Base-by-base conservation (phyloP, 176 grass and related monocot species). In the Oryza meridionalis region DNA sequence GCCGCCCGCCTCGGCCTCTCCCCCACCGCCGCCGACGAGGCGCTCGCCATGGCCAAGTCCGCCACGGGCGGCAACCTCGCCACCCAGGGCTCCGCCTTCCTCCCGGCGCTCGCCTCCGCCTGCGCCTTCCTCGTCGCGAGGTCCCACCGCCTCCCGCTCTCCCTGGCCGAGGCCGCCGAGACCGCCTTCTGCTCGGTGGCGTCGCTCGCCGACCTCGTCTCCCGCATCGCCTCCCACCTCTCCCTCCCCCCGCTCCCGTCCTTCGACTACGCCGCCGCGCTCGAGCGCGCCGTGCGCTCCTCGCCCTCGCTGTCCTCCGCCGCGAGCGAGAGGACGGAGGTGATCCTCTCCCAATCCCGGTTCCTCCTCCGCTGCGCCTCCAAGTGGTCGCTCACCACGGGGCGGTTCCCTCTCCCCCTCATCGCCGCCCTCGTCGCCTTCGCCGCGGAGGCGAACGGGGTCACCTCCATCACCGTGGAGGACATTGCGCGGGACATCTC, bases 311-410 rank as follows among this genome's bases (percentile, higher is more conserved):
- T 92, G 21, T 2, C 11, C 40, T 50, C 62, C 22, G 80, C 81
- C 10, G 84, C 21, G 3, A 19, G 32, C 14, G 55, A 84, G 5
- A 95, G 65, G 64, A 40, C 76, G 15, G 85, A 86, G 11, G 69
- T 79, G 46, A 80, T 95, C 5, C 87, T 95, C 46, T 82, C 85
- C 19, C 93, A 92, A 17, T 82, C 81, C 10, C 74, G 85, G 4
- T 95, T 95, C 72, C 93, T 95, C 75, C 88, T 90, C 38, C 63
- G 79, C 37, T 95, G 93, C 80, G 82, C 90, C 37, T 74, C 88
- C 65, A 95, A 95, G 71, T 95, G 93, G 90, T 91, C 90, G 58
- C 90, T 95, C 79, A 88, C 93, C 70, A 95, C 93, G 0, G 93
- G 93, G 4, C 75, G 93, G 55, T 84, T 71, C 75, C 93, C 93